Percentiles rank a stretch among this genome's conserved stretches.
Evolutionary conservation across 495 filamentous ascomycete species (phyloP).

Genomic region (Penicillium flavigenum): DNA sequence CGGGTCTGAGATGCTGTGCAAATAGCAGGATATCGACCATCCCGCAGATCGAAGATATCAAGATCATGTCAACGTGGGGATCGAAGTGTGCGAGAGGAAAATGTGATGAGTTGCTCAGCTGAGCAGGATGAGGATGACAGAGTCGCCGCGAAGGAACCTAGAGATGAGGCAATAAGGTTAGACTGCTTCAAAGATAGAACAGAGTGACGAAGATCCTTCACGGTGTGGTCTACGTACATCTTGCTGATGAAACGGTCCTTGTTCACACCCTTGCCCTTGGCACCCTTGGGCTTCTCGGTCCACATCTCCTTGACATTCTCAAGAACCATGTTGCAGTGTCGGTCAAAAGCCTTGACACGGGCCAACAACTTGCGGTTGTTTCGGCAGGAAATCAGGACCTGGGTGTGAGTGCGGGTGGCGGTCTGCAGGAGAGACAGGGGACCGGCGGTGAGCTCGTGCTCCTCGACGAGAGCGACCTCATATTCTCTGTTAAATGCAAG

Average conservation of each 20-base stretch:
- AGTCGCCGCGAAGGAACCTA: conserved; percentile 93
- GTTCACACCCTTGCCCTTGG: conserved; percentile 88
- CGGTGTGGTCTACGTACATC: conserved; percentile 62
- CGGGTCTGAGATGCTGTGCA: conserved; percentile 17
- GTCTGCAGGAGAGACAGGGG: conserved; percentile 91
- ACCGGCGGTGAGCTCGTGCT: conserved; percentile 85
- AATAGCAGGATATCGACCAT: conserved; percentile 15
- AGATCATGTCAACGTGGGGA: conserved; percentile 22
- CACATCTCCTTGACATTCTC: conserved; percentile 99
- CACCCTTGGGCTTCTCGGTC: conserved; percentile 90
- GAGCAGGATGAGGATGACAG: conserved; percentile 87
- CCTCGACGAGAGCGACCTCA: conserved; percentile 82
- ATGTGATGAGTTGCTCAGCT: conserved; percentile 54
- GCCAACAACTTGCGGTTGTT: conserved; percentile 85
- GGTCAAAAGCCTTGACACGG: conserved; percentile 82
- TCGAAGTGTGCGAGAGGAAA: conserved; percentile 14
- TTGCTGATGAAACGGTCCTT: conserved; percentile 99
- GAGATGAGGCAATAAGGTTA: conserved; percentile 4
- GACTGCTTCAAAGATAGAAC: conserved; percentile 5
- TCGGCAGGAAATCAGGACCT: conserved; percentile 86
- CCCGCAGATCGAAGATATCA: conserved; percentile 16
- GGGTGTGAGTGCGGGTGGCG: conserved; percentile 79
- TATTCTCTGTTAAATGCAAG: conserved; percentile 62
- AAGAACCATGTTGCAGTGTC: conserved; percentile 97
- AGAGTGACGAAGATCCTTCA: not conserved